Base-by-base conservation (phyloP, 495 filamentous ascomycete species). In the Hypoxylon fragiforme region DNA sequence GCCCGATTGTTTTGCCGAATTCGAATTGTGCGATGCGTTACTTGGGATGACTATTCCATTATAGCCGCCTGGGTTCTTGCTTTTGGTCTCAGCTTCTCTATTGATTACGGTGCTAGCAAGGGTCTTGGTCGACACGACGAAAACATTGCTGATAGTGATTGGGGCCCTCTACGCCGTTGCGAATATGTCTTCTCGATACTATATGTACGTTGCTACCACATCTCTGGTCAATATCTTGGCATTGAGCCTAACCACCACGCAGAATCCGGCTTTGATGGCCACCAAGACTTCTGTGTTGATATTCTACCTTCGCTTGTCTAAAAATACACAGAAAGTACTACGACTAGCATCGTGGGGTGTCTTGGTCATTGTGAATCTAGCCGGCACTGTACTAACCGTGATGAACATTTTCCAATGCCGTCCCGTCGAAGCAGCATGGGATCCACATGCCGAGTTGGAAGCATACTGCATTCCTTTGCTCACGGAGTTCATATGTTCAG, bases 221-320 rank as follows among this genome's bases (percentile, higher is more conserved):
- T 16, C n/a, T 11, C 12, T 14, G 9, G 31, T 20, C 24, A 18
- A 50, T 16, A 34, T 40, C 28, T 28, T 52, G 28, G 43, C n/a
- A 42, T 38, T n/a, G 16, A 43, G 22, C 53, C 58, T 69, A 37
- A 70, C 34, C 36, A 21, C 7, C n/a, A 8, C 31, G 16, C 54
- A 96, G 90, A 95, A 96, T 65, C 91, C 92, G 9, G 87, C 90
- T 3, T 79, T 96, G 45, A 90, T 90, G 86, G 81, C 83, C 1
- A 85, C 90, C 40, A 97, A 96, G 72, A 90, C 90, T 3, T 92
- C 89, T n/a, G 90, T 97, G 57, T 80, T 96, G 41, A 71, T 92
- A 50, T 96, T 95, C 67, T 96, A 90, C 73, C 78, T 95, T 21
- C 84, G 86, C 24, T 72, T 96, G 42, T 86, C 89, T 5, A 85